Conservation (phyloP, 768 basidiomycete species). For the Boletus patriciae region DNA sequence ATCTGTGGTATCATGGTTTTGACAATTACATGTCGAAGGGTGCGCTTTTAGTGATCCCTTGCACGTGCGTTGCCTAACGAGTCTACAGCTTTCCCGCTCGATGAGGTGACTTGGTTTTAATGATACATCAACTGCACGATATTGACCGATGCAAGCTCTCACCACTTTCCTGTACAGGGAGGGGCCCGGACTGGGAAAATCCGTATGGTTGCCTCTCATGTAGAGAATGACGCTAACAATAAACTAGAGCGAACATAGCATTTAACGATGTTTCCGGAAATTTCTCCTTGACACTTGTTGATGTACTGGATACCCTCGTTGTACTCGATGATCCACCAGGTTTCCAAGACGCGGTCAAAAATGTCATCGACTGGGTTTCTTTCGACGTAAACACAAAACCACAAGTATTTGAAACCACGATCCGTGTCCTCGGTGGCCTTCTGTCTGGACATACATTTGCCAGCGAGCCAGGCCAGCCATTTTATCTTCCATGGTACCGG, state of each 20-base stretch:
- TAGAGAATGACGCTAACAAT: slow-evolving; percentile 13
- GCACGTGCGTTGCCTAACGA: slow-evolving; percentile 21
- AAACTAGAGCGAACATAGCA: slow-evolving; percentile 62
- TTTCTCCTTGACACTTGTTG: slow-evolving; percentile 81
- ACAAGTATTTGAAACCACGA: slow-evolving; percentile 98
- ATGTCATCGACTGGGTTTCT: slow-evolving; percentile 78
- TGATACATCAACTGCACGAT: neutral
- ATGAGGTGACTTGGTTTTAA: slow-evolving; percentile 56
- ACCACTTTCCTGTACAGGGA: slow-evolving; percentile 82
- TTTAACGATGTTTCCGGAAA: slow-evolving; percentile 94
- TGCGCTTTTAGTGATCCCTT: slow-evolving; percentile 31
- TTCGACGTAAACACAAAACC: slow-evolving; percentile 95
- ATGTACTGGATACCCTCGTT: slow-evolving; percentile 86
- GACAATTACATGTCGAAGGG: slow-evolving; percentile 85
- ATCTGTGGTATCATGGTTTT: slow-evolving; percentile 90
- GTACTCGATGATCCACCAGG: slow-evolving; percentile 76
- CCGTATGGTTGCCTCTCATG: slow-evolving; percentile 52
- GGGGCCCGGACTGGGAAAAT: slow-evolving; percentile 84
- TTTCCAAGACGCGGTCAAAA: slow-evolving; percentile 82
- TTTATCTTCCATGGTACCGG: slow-evolving; percentile 81
- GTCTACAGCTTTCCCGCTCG: slow-evolving; percentile 72
- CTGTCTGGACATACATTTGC: slow-evolving; percentile 84
- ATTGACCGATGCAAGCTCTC: slow-evolving; percentile 56
- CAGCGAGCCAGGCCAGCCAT: slow-evolving; percentile 60
- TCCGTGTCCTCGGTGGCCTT: slow-evolving; percentile 89